Conservation (phyloP, 2,329 filamentous ascomycete genomes). For the Colletotrichum australisinense region DNA sequence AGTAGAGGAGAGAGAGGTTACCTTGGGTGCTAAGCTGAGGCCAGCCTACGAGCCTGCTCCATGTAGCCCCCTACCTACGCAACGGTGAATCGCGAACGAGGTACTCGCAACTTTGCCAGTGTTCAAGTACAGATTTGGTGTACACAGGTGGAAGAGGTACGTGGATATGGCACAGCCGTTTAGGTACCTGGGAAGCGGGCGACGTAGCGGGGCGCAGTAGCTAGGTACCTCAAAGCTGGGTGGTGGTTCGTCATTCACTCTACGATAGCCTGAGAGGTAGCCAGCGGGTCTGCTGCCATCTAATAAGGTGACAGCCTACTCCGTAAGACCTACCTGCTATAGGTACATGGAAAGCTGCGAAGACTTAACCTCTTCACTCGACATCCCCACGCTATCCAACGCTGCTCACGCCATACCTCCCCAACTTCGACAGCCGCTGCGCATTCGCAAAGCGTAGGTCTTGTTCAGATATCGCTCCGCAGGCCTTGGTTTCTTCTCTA, state of each 20-base stretch:
- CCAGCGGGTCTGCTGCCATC: neutral
- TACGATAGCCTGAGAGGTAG: neutral
- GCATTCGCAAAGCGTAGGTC: neutral
- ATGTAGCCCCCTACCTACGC: neutral
- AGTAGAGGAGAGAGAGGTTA: neutral
- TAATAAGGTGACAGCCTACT: neutral
- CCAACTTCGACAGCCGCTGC: neutral
- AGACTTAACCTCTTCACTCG: neutral
- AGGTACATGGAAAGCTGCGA: neutral
- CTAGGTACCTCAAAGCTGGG: neutral
- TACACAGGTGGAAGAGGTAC: neutral
- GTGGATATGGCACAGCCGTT: too few relatives aligned
- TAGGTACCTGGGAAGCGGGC: neutral
- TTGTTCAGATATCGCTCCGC: neutral
- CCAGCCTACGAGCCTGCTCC: neutral
- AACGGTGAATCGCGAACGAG: neutral
- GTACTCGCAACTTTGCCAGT: neutral
- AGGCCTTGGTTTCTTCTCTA: neutral
- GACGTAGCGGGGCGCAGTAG: neutral
- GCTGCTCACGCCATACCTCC: neutral
- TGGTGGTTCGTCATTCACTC: neutral
- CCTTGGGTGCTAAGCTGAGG: neutral
- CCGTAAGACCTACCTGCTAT: neutral
- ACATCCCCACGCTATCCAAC: neutral
- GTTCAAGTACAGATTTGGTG: too few relatives aligned